Evolutionary conservation across 306 rosid genomes (phyloP).

Genomic region (Dryas octopetala): DNA sequence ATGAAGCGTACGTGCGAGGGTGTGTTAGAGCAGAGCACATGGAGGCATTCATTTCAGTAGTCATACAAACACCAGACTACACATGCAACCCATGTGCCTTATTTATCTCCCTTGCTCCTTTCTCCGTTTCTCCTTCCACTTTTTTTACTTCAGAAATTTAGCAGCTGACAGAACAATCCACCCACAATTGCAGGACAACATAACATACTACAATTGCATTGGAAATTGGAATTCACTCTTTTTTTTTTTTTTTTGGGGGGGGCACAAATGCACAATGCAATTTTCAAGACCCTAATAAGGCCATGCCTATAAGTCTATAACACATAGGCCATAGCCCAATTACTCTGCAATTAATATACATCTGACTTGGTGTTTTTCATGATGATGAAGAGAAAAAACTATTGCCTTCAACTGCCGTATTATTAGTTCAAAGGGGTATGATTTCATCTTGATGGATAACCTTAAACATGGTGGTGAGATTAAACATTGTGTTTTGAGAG

Average conservation of each 20-base stretch:
- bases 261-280: not conserved
- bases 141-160: too few relatives aligned
- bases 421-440: not conserved
- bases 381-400: not conserved
- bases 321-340: not conserved
- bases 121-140: not conserved
- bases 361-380: not conserved
- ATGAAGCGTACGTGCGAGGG: not conserved
- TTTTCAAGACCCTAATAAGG: not conserved
- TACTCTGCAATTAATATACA: not conserved
- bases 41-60: conserved; percentile 12
- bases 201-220: too few relatives aligned
- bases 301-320: not conserved
- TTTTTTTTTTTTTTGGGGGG: not conserved
- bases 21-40: conserved; percentile 7
- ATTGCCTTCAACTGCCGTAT: not conserved
- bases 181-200: too few relatives aligned
- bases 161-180: too few relatives aligned
- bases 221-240: not conserved
- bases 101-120: not conserved
- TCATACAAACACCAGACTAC: not conserved
- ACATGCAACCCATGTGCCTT: conserved; percentile 25
- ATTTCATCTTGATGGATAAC: not conserved
- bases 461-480: not conserved
- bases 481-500: conserved; percentile 25